A percentile compares a stretch with the other conserved stretches of the same genome.
phyloP scores from a whole-genome alignment of 345 rosid genomes.

The Hibiscus mutabilis region DNA sequence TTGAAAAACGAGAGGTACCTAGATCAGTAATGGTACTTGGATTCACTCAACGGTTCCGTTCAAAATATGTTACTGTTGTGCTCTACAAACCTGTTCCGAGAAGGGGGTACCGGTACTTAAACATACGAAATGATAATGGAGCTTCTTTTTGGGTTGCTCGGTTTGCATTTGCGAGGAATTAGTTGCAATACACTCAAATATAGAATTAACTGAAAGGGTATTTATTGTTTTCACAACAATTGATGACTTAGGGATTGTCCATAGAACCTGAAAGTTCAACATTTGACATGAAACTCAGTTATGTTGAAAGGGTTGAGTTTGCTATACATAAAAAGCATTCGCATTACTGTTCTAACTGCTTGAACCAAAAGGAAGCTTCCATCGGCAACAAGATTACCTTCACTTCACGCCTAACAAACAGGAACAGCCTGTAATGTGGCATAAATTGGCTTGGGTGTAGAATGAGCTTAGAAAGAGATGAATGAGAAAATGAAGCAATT shows the following conservation, averaged over 20 bases:
- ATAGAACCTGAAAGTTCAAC: neutral
- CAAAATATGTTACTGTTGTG: conserved; percentile 87
- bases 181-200: conserved; percentile 13
- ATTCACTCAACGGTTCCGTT: conserved; percentile 76
- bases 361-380: too few species aligned
- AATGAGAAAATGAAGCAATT: too few species aligned
- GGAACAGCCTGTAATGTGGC: neutral
- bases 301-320: neutral
- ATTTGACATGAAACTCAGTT: conserved; percentile 6
- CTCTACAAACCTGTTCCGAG: conserved; percentile 83
- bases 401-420: neutral
- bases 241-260: neutral
- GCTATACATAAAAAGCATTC: too few species aligned
- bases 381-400: neutral
- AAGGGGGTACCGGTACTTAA: conserved; percentile 53
- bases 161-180: conserved; percentile 18
- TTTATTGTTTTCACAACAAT: conserved; percentile 12
- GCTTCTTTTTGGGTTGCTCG: conserved; percentile 4
- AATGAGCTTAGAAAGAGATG: neutral
- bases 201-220: neutral
- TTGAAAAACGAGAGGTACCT: conserved; percentile 75
- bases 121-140: too few species aligned
- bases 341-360: neutral
- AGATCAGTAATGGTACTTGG: conserved; percentile 92
- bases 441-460: neutral